Evolutionary conservation across 257 asterid genomes (phyloP).

Genomic region (Solanum clarkiae): DNA sequence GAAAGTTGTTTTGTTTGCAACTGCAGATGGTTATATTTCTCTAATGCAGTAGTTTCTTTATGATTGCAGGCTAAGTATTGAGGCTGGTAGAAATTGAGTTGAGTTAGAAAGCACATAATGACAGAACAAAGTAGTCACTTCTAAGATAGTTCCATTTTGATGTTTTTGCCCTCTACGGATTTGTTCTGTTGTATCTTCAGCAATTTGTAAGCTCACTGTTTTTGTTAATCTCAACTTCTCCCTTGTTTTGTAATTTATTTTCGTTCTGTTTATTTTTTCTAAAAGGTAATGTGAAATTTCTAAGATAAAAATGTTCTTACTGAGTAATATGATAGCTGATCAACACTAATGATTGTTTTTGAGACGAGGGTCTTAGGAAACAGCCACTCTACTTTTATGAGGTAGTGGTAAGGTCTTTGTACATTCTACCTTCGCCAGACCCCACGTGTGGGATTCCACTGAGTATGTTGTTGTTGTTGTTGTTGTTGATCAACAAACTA

Average conservation of each 20-base stretch:
- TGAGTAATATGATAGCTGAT: neutral
- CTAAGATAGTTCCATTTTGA: neutral
- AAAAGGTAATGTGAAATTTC: neutral
- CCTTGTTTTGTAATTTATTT: no score
- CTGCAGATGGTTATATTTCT: neutral
- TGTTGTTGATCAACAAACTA: no score
- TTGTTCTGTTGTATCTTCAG: neutral
- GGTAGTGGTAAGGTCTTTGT: no score
- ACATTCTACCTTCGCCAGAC: no score
- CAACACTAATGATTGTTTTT: neutral
- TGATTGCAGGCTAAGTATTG: constrained; percentile 70
- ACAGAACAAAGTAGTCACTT: neutral
- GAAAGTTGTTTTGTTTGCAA: neutral
- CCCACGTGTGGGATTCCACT: no score
- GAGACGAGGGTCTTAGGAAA: no score
- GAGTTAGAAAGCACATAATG: neutral
- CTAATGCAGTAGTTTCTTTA: neutral
- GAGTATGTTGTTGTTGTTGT: no score
- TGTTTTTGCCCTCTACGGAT: neutral
- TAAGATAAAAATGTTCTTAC: no score
- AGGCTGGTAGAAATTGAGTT: constrained; percentile 51
- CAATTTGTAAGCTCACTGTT: neutral
- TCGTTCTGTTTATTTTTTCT: neutral
- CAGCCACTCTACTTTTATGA: no score
- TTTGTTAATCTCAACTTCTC: neutral